Base-by-base conservation (phyloP, 2,329 filamentous ascomycete species). In the Aspergillus transmontanensis region DNA sequence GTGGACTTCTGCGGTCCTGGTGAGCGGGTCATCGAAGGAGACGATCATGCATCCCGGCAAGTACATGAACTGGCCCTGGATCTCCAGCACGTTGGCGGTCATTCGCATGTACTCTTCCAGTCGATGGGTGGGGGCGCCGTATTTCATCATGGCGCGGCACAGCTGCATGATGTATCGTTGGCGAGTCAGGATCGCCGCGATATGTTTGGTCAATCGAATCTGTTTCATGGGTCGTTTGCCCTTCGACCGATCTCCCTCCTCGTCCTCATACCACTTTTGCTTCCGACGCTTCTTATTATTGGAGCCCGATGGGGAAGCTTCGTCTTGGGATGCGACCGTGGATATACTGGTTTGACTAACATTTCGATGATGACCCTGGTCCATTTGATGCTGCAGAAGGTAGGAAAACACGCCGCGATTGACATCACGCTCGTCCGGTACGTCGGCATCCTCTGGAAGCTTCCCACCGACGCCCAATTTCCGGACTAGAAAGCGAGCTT, bases 1-100 rank as follows among this genome's bases (percentile, higher is more conserved):
- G 57, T 79, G 78, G 19, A 82, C 75, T 61, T 81, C 79, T 2
- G 79, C 77, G 1, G 79, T 81, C 64, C 80, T 78, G 2, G 79
- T 81, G 5, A 74, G 61, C 1, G 73, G 69, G 59, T 82, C 79
- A 46, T 87, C 93, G 72, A 97, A 97, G 6, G 92, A 74, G 69
- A 74, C 73, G 58, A 74, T 70, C 72, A 74, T 74, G 36, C 72
- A 74, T 3, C 71, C 72, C 90, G 75, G 96, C 34, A 97, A 87
- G 74, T 97, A 97, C 26, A 96, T 80, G 71, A 95, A 96, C 71
- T 96, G 92, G 6, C 89, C 90, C 68, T 96, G 90, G 30, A 96
- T 93, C 75, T 93, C 91, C 45, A 97, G 84, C 5, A 95, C 91
- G 16, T 91, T 86, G 4, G 93, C 89, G 6, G 91, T 93, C 91